Base-by-base conservation (phyloP, 192 early-diverging fungal species). In the Coemansia sp. region DNA sequence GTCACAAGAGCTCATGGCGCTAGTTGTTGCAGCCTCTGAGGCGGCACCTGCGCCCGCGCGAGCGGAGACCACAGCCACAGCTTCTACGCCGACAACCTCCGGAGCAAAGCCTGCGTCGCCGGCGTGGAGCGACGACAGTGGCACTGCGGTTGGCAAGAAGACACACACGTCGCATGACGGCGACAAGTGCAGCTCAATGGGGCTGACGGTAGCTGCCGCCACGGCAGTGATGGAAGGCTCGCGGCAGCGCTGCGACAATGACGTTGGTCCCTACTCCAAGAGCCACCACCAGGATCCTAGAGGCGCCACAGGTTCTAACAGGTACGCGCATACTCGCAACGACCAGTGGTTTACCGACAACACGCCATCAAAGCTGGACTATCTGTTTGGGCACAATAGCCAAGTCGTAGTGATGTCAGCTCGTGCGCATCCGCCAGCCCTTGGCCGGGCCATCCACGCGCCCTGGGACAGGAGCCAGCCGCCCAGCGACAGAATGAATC, bases 291-390 rank as follows among this genome's bases (percentile, higher is more conserved):
- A 37, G 37, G 5, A 23, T 38, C 38, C 9, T 3, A 2, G 16
- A 16, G 20, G 35, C 25, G 59, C 39, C 10, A 12, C 14, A n/a
- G 41, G 34, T 43, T 4, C 61, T 4, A 16, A 13, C 55, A 37
- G 67, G 37, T 73, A 58, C 47, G 73, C 70, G 0, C 79, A 76
- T 42, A 76, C 79, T 21, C 73, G 79, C 56, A 68, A 73, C 28
- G 73, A 82, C 66, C 70, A 63, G 70, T 82, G 79, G 79, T 76
- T 82, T 31, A 33, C 61, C 14, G 62, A 70, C 31, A 58, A 34
- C 43, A 47, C 73, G 45, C 73, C 79, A 23, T 21, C 64, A 42
- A 66, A 59, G 34, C 61, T 82, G 41, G 73, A 72, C 45, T 82
- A 82, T 33, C 67, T 82, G 53, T 76, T 65, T 52, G 39, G 62